Percentiles rank a stretch among this genome's conserved stretches.
These are phyloP conservation scores for Adansonia rubrostipa DNA, from an alignment of 441 rosid genomes.

Conservation along the genomic window DNA sequence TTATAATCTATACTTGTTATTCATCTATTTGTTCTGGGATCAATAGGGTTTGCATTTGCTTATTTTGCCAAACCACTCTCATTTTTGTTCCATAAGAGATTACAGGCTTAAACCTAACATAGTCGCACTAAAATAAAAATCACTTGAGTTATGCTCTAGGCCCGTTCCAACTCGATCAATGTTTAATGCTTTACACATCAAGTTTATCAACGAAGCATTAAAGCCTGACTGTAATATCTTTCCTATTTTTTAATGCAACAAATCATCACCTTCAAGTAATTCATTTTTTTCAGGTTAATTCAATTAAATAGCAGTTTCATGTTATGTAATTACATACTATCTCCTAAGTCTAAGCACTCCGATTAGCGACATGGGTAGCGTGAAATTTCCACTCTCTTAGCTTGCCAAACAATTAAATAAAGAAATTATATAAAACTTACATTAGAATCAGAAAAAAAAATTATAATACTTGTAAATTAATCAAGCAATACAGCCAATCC, in stretches of 20 bases:
- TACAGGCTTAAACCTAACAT: background rate
- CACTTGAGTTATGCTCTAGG: background rate
- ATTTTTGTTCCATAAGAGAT: background rate
- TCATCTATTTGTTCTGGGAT: background rate
- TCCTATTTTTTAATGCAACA: background rate
- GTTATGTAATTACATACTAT: background rate
- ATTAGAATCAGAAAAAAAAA: background rate
- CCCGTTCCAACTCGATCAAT: background rate
- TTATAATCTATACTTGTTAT: background rate
- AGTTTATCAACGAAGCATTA: background rate
- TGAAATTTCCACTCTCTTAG: background rate
- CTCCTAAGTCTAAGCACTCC: background rate
- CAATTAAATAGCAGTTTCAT: background rate
- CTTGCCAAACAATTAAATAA: background rate
- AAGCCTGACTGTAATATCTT: background rate
- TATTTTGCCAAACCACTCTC: background rate
- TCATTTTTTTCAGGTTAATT: background rate
- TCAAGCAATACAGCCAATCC: background rate
- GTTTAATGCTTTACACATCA: background rate
- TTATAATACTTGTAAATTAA: background rate
- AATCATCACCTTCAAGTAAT: conserved; percentile 1
- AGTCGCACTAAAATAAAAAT: background rate
- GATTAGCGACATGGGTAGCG: background rate
- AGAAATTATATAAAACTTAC: background rate
- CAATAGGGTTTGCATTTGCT: background rate